Base-by-base conservation (phyloP, 306 rosid genomes). In the Astragalus membranaceus region DNA sequence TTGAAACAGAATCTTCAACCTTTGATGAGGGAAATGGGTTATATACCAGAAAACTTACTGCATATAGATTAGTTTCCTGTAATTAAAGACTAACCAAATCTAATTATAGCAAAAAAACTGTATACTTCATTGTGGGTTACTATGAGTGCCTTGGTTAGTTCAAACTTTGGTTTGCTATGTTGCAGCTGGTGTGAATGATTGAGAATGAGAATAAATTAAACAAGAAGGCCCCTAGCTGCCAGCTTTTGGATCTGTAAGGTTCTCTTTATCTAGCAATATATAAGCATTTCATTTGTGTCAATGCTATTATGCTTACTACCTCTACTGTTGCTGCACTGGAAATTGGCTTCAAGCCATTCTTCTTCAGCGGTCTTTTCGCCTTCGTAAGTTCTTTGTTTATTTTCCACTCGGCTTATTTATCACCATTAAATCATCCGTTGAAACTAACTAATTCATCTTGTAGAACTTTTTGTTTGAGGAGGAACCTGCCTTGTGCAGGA, bases 381-480 rank as follows among this genome's bases (percentile, higher is more conserved):
- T 8, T 74, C 50, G 79, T 89, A 83, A 88, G 96, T 70, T 77
- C 48, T 29, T 48, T 60, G 16, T 20, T 67, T 50, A 62, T 49
- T 51, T 8, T 55, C 46, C 11, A 52, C 46, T 33, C 76, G 59
- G 14, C 51, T 62, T 36, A 77, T 58, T 15, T 10, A 54, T 65
- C 63, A 39, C 14, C 47, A 7, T 15, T 53, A 17, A 20, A 35
- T 15, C 73, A 59, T 53, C 56, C 36, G 62, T 46, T 56, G 57
- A 62, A 23, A 69, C 63, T 47, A 59, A 69, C 66, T 65, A 16
- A 29, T 74, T 79, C 65, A 64, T 75, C 50, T 55, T 70, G 47
- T 58, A 86, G 95, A 47, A 9, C 16, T 3, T 88, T 85, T 87
- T 91, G 96, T 83, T 72, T 89, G 74, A 68, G 77, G 86, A 85